phyloP scores from a whole-genome alignment of 306 rosid genomes.

The Quercus robur region DNA sequence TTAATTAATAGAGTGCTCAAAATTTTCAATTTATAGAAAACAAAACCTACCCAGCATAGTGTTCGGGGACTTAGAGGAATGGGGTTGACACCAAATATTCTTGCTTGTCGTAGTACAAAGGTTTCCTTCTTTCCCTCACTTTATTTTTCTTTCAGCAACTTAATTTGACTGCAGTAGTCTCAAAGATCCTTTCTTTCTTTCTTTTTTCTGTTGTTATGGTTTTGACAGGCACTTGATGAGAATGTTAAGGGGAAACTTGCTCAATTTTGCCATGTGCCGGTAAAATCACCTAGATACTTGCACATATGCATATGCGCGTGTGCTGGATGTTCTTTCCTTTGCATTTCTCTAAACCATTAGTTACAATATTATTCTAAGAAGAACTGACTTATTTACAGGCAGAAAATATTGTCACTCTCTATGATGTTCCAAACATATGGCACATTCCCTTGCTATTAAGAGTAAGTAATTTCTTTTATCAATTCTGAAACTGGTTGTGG shows the following conservation, averaged over 20 bases:
- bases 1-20: slow-evolving; percentile 2
- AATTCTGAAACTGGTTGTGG: not conserved
- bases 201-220: slow-evolving; percentile 7
- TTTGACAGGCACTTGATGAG: slow-evolving; percentile 67
- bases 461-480: slow-evolving; percentile 43
- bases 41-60: slow-evolving; percentile 92
- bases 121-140: slow-evolving; percentile 33
- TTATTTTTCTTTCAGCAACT: slow-evolving; percentile 3
- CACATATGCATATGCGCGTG: not conserved
- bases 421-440: slow-evolving; percentile 98
- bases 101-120: slow-evolving; percentile 87
- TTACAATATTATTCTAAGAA: not conserved
- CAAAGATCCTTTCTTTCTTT: not conserved
- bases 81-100: slow-evolving; percentile 79
- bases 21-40: slow-evolving; percentile 53
- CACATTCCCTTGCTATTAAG: slow-evolving; percentile 83
- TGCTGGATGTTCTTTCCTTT: slow-evolving; percentile 8
- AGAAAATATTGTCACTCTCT: slow-evolving; percentile 73
- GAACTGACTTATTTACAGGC: slow-evolving; percentile 42
- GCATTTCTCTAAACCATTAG: not conserved
- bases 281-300: slow-evolving; percentile 28
- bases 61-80: slow-evolving; percentile 85
- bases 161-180: slow-evolving; percentile 2
- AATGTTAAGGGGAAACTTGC: slow-evolving; percentile 75
- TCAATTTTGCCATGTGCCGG: slow-evolving; percentile 97